phyloP scores from a whole-genome alignment of 768 basidiomycete species.

The Leccinellum albellum region DNA sequence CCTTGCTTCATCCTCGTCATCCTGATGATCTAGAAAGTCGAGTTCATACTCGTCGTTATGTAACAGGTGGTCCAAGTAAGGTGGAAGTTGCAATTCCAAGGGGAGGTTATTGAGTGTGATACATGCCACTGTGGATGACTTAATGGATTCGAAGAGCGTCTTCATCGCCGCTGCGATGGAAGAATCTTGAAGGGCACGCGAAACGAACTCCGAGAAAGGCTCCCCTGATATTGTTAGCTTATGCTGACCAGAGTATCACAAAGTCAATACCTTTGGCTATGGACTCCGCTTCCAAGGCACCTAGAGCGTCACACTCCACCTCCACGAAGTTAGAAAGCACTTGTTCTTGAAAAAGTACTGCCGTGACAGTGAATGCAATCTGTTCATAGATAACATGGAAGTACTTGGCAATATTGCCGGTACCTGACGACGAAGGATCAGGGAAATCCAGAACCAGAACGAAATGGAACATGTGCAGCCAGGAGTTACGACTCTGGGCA shows the following conservation, averaged over 20 bases:
- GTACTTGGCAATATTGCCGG: slow-evolving; percentile 72
- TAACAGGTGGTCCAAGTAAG: slow-evolving; percentile 67
- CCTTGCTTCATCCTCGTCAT: slow-evolving; percentile 48
- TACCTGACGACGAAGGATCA: slow-evolving; percentile 81
- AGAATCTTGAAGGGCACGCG: slow-evolving; percentile 58
- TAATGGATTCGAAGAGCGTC: slow-evolving; percentile 73
- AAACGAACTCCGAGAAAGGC: slow-evolving; percentile 52
- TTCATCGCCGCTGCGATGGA: slow-evolving; percentile 81
- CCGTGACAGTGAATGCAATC: slow-evolving; percentile 84
- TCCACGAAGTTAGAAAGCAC: slow-evolving; percentile 84
- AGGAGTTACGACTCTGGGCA: slow-evolving; percentile 35
- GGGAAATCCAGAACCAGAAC: slow-evolving; percentile 86
- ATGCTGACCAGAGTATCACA: not conserved
- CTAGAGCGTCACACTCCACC: slow-evolving; percentile 67
- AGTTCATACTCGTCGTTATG: slow-evolving; percentile 58
- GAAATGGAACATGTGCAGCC: slow-evolving; percentile 79
- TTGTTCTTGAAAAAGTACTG: slow-evolving; percentile 90
- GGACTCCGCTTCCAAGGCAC: slow-evolving; percentile 66
- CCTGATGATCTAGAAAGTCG: slow-evolving; percentile 47
- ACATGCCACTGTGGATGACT: slow-evolving; percentile 70
- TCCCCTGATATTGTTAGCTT: slow-evolving; percentile 42
- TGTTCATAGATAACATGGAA: slow-evolving; percentile 88
- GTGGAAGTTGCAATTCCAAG: slow-evolving; percentile 83
- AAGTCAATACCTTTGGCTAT: slow-evolving; percentile 61
- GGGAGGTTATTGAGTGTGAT: slow-evolving; percentile 76